Base-by-base conservation (phyloP, 805 yeast species). In the Candida anglica region DNA sequence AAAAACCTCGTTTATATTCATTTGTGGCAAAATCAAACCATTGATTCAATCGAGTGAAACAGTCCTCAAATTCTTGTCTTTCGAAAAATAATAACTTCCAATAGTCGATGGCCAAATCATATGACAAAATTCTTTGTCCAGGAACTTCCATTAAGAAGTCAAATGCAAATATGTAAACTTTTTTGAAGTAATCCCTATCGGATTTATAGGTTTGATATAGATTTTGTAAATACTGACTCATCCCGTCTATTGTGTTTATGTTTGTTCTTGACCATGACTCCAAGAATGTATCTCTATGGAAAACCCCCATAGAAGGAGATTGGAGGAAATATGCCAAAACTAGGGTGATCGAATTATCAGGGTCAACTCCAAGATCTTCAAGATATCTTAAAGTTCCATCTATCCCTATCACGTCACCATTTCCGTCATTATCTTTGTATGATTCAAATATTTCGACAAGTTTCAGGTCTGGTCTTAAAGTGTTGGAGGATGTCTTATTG, bases 381-480 rank as follows among this genome's bases (percentile, higher is more conserved):
- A 91, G 61, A 46, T 80, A 86, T 25, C 51, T 44, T 7, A 89
- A 54, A 0, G 96, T 82, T 0, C 96, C 96, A 38, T 86, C 93
- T 7, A 85, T 67, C 17, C 79, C 91, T 24, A 88, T 85, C 27
- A 39, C 47, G 9, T 61, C 54, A 1, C 52, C 57, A 10, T 53
- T 50, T 4, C 15, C 32, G 0, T 50, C 52, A 9, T 49, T 42
- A 33, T 58, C 65, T 29, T 42, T 40, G 42, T 63, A 66, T 31
- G 50, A 43, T 22, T 64, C 52, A 42, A 59, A 73, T 1, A 73
- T 15, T 0, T 43, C 45, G 13, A 44, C 45, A 24, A 72, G 41
- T 20, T 43, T 36, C 5, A 47, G 35, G 37, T 42, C 49, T 6
- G 15, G 28, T 27, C 30, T 41, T 28, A 28, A 5, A 8, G 19